Evolutionary conservation across 2,329 filamentous ascomycete species (phyloP), one percentile per base, ranked within the genome.

Genomic region (Xylariaceae sp.): DNA sequence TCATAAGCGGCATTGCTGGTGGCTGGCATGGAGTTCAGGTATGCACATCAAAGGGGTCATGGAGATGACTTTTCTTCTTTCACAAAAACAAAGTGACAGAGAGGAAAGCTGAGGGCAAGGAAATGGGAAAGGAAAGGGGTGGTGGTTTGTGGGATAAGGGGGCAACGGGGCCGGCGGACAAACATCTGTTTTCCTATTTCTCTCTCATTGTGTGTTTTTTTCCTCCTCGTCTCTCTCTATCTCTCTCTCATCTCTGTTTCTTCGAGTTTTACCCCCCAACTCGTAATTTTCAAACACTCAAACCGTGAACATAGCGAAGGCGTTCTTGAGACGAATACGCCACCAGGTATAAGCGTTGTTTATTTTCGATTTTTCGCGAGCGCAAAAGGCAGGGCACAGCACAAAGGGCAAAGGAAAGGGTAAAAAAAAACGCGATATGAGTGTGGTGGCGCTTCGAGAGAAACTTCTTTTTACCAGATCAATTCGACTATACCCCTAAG

Each of bases 11-110:
- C 57, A 63, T 52, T 55, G 57, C 52, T 53, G 44, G 55, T 55
- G 58, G 47, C 50, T 62, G 58, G 61, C 59, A 59, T 56, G 65
- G 62, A 59, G 63, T 63, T 59, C 44, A 41, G 53, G 64, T 41
- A 57, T 56, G 55, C 55, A 45, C 51, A 51, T 17, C 51, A 58
- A 57, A 53, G 51, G 57, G 41, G 52, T 17, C 57, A 56, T 51
- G 58, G 56, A 39, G 53, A 34, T 39, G 48, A 55, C 54, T 53
- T 58, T 37, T 44, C 18, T 55, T 58, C 23, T 30, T 51, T 30
- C 23, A 30, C 23, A 30, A 30, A 30, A 30, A 30, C 23, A 30
- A 52, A 45, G 52, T 39, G 53, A 39, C 30, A 55, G 49, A 56
- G 48, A 51, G 52, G 47, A 53, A 53, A 23, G 30, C 15, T 11